Base-by-base conservation (phyloP, 306 rosid species). In the Prunus mira region DNA sequence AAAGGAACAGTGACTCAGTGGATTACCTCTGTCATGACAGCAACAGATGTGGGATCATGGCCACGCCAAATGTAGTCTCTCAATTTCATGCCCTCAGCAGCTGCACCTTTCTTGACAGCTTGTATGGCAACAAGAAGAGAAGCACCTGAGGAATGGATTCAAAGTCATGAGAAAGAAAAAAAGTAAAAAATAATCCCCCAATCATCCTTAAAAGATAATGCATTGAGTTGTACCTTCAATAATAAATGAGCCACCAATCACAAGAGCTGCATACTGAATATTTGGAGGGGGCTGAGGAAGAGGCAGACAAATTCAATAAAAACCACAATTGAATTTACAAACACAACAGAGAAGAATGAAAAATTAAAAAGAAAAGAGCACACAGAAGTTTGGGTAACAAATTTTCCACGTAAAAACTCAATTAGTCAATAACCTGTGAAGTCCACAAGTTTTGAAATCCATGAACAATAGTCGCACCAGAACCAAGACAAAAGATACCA, bases 21-120 rank as follows among this genome's bases (percentile, higher is more conserved):
- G 34, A 74, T 82, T 81, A 96, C 98, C 98, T 96, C 99, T 28
- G 98, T 91, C 99, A 96, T 96, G 75, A 96, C 99, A 22, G 99
- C 99, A 84, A 96, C 98, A 60, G 98, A 89, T 56, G 99, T 96
- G 79, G 99, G 98, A 82, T 96, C 98, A 77, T 96, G 98, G 77
- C 98, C 99, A 41, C 97, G 98, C 99, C 98, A 96, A 25, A 96
- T 51, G 82, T 85, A 96, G 87, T 96, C 99, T 81, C 91, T 83
- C 82, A 92, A 75, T 78, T 65, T 96, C 99, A 96, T 92, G 78
- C 98, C 99, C 89, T 96, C 98, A 28, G 88, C 84, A 34, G 93
- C 96, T 74, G 98, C 99, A 75, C 99, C 99, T 89, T 89, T 89
- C 89, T 92, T 91, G 82, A 96, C 98, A 75, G 98, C 97, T 89